These are phyloP conservation scores for Aspergillus nanangensis DNA, from an alignment of 495 filamentous ascomycete genomes.

Conservation along the genomic window DNA sequence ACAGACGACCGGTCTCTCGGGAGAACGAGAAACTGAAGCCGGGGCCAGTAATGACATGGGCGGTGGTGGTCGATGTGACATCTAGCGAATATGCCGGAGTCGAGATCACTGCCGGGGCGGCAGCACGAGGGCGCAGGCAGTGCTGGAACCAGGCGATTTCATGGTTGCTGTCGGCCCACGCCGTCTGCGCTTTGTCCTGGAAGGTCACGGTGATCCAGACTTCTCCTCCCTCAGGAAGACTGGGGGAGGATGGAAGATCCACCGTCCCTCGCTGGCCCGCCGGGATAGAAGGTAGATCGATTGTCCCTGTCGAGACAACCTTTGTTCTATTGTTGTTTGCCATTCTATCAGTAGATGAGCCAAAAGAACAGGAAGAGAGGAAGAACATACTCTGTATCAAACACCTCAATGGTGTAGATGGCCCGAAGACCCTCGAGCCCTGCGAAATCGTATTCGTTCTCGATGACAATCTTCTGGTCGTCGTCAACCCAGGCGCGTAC, in stretches of 20 bases:
- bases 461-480: slow-evolving; percentile 20
- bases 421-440: slow-evolving; percentile 41
- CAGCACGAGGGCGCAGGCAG: not conserved
- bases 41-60: slow-evolving; percentile 1
- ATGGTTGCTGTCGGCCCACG: slow-evolving; percentile 23
- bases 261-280: slow-evolving; percentile 15
- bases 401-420: slow-evolving; percentile 18
- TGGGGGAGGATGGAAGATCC: slow-evolving; percentile 8
- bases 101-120: no score
- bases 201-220: slow-evolving; percentile 30
- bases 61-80: not conserved
- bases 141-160: slow-evolving; percentile 32
- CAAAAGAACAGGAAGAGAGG: no score
- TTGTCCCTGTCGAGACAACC: slow-evolving; percentile 13
- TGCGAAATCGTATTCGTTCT: slow-evolving; percentile 51
- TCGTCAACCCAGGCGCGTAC: slow-evolving; percentile 18
- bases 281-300: slow-evolving; percentile 14
- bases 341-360: no score
- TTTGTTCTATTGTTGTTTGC: no score
- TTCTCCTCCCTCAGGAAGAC: not conserved
- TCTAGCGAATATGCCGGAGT: not conserved
- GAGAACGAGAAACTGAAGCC: slow-evolving; percentile 10
- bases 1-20: slow-evolving; percentile 13
- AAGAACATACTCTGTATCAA: slow-evolving; percentile 15
- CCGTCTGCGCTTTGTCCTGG: slow-evolving; percentile 14